Conservation (phyloP, 1,284 basidiomycete species). For the Taiwanofungus camphoratus region DNA sequence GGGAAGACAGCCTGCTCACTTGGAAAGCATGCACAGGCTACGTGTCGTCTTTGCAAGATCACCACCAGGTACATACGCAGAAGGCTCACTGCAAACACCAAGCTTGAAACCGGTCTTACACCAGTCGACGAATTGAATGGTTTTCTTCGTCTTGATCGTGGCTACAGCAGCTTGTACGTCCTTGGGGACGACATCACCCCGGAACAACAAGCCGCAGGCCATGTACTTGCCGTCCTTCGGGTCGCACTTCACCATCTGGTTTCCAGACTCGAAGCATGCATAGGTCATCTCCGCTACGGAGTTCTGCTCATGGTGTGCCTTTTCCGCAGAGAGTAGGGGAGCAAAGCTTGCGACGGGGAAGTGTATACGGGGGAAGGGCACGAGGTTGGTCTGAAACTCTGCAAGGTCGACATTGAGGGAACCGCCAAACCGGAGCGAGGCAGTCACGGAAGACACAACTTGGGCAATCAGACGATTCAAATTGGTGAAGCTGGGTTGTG, state of each 20-base stretch:
- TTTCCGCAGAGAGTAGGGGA: constrained; percentile 86
- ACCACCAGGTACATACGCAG: constrained; percentile 87
- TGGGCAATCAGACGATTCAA: constrained; percentile 96
- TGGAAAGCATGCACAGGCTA: constrained; percentile 96
- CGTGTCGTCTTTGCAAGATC: constrained; percentile 93
- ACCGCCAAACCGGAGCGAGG: constrained; percentile 96
- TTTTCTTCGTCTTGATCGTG: constrained; percentile 94
- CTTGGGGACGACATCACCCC: constrained; percentile 97
- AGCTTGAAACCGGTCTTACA: constrained; percentile 98
- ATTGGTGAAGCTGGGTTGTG: constrained; percentile 89
- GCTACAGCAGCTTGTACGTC: constrained; percentile 93
- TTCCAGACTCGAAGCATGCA: constrained; percentile 95
- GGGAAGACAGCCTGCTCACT: constrained; percentile 34
- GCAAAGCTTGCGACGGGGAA: constrained; percentile 97
- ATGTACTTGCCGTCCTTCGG: constrained; percentile 97
- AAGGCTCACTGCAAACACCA: constrained; percentile 95
- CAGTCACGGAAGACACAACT: constrained; percentile 97
- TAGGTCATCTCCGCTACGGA: constrained; percentile 98
- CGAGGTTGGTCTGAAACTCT: constrained; percentile 99
- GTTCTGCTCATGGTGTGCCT: constrained; percentile 95
- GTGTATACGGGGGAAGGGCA: constrained; percentile 98
- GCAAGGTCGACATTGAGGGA: constrained; percentile 97
- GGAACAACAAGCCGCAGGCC: constrained; percentile 87
- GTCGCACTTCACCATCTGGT: constrained; percentile 98
- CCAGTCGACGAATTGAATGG: constrained; percentile 98